These are phyloP conservation scores for Solanum hybrid DNA, from an alignment of 305 asterid genomes.

Conservation along the genomic window DNA sequence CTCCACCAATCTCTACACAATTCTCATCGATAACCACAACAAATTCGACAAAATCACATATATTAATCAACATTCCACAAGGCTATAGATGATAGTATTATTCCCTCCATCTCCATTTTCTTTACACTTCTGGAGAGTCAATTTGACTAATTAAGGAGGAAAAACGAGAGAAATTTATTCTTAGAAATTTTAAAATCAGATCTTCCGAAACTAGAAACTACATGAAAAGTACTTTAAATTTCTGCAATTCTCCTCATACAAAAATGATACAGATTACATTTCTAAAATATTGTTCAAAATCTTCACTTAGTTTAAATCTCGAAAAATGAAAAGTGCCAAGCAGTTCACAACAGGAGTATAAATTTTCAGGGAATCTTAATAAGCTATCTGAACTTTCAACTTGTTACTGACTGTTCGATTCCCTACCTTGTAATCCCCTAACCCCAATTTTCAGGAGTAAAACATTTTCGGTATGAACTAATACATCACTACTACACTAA, in stretches of 20 bases:
- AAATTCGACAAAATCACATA: background rate
- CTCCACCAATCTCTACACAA: background rate
- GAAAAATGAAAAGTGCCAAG: background rate
- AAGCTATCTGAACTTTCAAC: background rate
- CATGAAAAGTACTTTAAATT: background rate
- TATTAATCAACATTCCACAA: background rate
- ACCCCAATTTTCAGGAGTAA: background rate
- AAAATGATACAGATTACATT: background rate
- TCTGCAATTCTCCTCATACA: background rate
- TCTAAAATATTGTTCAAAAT: background rate
- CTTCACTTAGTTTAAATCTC: background rate
- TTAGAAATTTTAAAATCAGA: background rate
- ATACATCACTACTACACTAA: background rate
- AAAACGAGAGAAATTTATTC: background rate
- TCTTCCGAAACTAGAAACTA: background rate
- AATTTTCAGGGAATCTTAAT: background rate
- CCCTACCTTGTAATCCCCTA: background rate
- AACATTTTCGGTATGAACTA: background rate
- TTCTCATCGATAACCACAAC: background rate
- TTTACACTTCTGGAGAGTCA: background rate
- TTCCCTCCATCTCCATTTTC: background rate
- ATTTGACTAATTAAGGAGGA: background rate
- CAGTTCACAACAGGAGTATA: background rate
- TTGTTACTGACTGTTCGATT: background rate
- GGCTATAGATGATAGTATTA: background rate